phyloP scores from a whole-genome alignment of 768 basidiomycete species.

The Phlegmacium glaucopus region DNA sequence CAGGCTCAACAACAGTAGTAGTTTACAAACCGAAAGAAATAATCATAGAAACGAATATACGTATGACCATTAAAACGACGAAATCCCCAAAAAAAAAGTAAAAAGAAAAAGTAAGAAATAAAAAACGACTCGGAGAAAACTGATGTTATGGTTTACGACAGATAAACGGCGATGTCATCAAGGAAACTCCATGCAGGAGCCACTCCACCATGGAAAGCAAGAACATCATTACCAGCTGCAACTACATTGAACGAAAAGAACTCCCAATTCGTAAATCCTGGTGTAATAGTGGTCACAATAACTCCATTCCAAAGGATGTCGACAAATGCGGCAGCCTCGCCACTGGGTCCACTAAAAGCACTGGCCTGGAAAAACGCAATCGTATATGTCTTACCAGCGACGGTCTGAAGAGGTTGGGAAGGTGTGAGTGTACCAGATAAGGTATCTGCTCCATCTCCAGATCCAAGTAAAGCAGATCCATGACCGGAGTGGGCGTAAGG shows the following conservation, averaged over 20 bases:
- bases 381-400: constrained; percentile 33
- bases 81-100: too few species aligned
- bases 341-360: constrained; percentile 30
- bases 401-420: constrained; percentile 28
- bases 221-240: constrained; percentile 32
- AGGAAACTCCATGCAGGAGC: constrained; percentile 50
- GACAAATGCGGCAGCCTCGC: constrained; percentile 33
- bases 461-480: constrained; percentile 40
- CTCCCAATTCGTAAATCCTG: constrained; percentile 37
- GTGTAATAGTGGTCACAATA: constrained; percentile 26
- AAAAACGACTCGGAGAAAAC: too few species aligned
- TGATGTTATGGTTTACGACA: too few species aligned
- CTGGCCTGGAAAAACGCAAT: constrained; percentile 42
- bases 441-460: constrained; percentile 33
- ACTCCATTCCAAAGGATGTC: constrained; percentile 43
- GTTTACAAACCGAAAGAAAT: too few species aligned
- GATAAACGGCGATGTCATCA: constrained; percentile 36
- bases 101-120: too few species aligned
- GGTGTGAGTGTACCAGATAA: constrained; percentile 37
- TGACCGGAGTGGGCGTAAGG: constrained; percentile 38
- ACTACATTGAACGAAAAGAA: constrained; percentile 33
- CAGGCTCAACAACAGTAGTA: too few species aligned
- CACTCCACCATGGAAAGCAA: constrained; percentile 39
- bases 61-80: too few species aligned
- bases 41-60: too few species aligned